A percentile compares a stretch with the other conserved stretches of the same genome.
Evolutionary conservation across 768 basidiomycete genomes (phyloP).

Genomic region (Amanita pseudoporphyria): DNA sequence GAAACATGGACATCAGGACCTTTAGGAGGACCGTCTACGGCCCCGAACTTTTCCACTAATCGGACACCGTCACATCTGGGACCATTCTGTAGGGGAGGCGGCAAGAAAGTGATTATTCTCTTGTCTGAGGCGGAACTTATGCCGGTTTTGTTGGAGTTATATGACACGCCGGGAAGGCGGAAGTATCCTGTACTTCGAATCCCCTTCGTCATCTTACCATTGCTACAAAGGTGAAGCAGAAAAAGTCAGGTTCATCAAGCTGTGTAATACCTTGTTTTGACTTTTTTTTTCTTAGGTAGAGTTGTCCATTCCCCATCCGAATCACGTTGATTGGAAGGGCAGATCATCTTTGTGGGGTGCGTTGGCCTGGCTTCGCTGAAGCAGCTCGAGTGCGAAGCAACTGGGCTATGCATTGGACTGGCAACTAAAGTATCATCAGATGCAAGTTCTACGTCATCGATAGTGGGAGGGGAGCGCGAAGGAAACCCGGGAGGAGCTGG

Average conservation of each 20-base stretch:
- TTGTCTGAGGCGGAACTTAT: neutral
- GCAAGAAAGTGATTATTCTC: conserved; percentile 6
- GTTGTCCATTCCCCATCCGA: conserved; percentile 7
- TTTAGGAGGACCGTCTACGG: too few relatives aligned
- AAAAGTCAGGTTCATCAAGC: neutral
- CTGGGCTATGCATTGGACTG: neutral
- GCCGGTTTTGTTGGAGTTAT: neutral
- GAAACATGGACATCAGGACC: neutral
- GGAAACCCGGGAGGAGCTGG: neutral
- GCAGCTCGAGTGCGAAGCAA: neutral
- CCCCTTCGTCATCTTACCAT: neutral
- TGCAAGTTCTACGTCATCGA: conserved; percentile 1
- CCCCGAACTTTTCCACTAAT: too few relatives aligned
- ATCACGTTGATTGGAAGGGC: neutral
- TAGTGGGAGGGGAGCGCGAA: neutral
- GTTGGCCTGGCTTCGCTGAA: neutral
- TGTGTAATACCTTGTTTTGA: neutral
- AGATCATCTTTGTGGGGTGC: neutral
- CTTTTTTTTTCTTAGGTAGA: conserved; percentile 4
- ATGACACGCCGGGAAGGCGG: neutral
- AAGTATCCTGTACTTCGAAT: neutral
- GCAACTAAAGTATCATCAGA: conserved; percentile 9
- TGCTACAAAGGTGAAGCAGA: neutral
- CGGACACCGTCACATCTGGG: neutral
- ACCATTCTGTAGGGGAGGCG: neutral